Evolutionary conservation across 208 protist species (phyloP).

Genomic region (Trypanosoma scelopori): DNA sequence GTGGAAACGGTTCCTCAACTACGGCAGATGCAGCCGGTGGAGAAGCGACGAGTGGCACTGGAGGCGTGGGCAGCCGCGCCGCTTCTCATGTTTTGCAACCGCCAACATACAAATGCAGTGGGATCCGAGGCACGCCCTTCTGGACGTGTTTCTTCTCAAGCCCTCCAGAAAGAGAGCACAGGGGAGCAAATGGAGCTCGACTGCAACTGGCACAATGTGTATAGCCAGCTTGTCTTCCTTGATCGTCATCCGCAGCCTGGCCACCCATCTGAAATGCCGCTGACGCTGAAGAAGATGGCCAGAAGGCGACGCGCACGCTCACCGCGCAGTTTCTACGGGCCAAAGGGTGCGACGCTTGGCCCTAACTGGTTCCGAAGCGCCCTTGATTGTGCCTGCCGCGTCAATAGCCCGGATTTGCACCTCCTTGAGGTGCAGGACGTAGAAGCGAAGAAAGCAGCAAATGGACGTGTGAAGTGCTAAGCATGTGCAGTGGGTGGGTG

Average conservation of each 20-base stretch:
- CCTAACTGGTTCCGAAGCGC: slow-evolving; percentile 55
- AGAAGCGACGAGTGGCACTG: neutral
- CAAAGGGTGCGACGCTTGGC: slow-evolving; percentile 29
- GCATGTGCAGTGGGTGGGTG: too few relatives aligned
- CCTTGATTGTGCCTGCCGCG: slow-evolving; percentile 34
- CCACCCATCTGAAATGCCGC: slow-evolving; percentile 48
- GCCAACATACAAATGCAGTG: neutral
- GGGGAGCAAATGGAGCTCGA: slow-evolving; percentile 60
- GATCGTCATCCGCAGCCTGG: slow-evolving; percentile 36
- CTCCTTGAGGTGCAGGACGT: slow-evolving; percentile 45
- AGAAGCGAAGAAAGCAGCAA: slow-evolving; percentile 25
- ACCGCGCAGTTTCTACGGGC: slow-evolving; percentile 73
- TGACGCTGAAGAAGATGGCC: slow-evolving; percentile 34
- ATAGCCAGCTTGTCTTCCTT: slow-evolving; percentile 45
- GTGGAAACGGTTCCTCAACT: neutral
- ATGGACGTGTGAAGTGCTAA: neutral
- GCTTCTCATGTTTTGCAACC: neutral
- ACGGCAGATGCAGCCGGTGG: neutral
- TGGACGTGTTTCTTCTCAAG: neutral
- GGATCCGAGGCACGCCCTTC: neutral
- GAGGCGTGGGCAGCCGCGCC: slow-evolving; percentile 11
- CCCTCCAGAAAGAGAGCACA: slow-evolving; percentile 31
- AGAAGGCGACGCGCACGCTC: slow-evolving; percentile 52
- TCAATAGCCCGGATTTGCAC: slow-evolving; percentile 52
- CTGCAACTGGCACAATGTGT: slow-evolving; percentile 52